A percentile compares a stretch with the other conserved stretches of the same genome.
These are phyloP conservation scores for Asterochloris erici DNA, from an alignment of 139 green algal species.

Conservation along the genomic window DNA sequence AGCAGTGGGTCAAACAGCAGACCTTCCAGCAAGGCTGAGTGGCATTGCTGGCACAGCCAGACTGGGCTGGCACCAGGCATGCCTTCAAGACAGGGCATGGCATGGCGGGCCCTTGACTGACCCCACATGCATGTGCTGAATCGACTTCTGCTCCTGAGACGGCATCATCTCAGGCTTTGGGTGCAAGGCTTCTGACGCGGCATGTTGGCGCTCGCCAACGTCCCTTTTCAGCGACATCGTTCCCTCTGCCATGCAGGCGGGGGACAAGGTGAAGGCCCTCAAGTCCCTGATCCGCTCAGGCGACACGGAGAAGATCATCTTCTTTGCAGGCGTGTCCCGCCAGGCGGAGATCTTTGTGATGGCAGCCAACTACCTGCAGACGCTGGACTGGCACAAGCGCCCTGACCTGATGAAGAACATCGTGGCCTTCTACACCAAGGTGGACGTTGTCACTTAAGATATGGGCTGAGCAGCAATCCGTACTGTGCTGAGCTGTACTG, in stretches of 20 bases:
- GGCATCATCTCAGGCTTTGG: no score
- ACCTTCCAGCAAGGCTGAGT: no score
- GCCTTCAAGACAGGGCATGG: no score
- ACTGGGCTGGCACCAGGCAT: no score
- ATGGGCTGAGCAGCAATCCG: background rate
- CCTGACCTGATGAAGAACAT: slow-evolving; percentile 72
- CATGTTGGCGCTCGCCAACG: no score
- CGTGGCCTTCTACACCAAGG: slow-evolving; percentile 80
- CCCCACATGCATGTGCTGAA: no score
- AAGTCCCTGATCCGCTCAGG: slow-evolving; percentile 68
- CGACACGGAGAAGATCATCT: slow-evolving; percentile 79
- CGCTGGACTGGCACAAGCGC: slow-evolving; percentile 60
- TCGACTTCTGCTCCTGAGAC: no score
- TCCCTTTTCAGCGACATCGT: no score
- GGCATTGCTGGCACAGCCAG: no score
- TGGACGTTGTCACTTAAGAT: background rate
- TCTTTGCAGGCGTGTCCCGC: slow-evolving; percentile 80
- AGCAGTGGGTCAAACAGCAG: background rate
- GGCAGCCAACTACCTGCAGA: slow-evolving; percentile 80
- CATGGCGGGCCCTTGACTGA: no score
- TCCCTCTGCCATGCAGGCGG: slow-evolving; percentile 37
- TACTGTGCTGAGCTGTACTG: background rate
- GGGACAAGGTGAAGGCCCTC: slow-evolving; percentile 78
- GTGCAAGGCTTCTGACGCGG: no score
- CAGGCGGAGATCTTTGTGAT: slow-evolving; percentile 77